Evolutionary conservation across 495 filamentous ascomycete species (phyloP), one percentile per base, ranked within the genome.

Genomic region (Lasiosphaeriaceae sp.): DNA sequence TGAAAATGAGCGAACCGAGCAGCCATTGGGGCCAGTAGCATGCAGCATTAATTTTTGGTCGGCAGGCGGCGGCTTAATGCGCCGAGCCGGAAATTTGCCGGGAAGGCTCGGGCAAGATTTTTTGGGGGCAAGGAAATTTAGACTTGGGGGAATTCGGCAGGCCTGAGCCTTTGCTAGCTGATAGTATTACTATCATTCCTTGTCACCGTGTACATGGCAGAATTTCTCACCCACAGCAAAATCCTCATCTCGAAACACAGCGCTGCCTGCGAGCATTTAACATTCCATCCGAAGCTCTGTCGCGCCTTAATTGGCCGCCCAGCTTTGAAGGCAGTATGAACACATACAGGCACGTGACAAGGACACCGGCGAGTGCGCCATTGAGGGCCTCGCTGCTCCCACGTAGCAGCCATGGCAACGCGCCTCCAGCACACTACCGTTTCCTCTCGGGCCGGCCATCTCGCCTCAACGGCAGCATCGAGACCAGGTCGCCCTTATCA

Each of bases 351-450:
- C 68, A 76, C 56, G 66, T 69, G 37, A 62, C 71, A 52, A 74
- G 70, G 67, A 71, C 73, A 60, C 58, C 70, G 68, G 59, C 72
- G 23, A 61, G 63, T 47, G 71, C 71, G 47, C 70, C 74, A 6
- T 57, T 71, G 50, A 61, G 66, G 59, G 63, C 67, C 52, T 68
- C 75, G 54, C 39, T 43, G 39, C 9, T 43, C 14, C n/a, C 8
- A 14, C 57, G 61, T 69, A 62, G 70, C 58, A 69, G 72, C 64
- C 46, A 21, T 43, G 72, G 73, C 55, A 73, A 74, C 66, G 77
- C 77, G 59, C 75, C 80, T 44, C 79, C 79, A 34, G 75, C 81
- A 23, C 86, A 84, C 56, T 78, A 82, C 71, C 79, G 84, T 67
- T 79, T 86, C 77, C 56, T 80, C 8, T 75, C 76, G 24, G 78